phyloP scores from a whole-genome alignment of 306 rosid species.

The Gastrolobium bilobum region DNA sequence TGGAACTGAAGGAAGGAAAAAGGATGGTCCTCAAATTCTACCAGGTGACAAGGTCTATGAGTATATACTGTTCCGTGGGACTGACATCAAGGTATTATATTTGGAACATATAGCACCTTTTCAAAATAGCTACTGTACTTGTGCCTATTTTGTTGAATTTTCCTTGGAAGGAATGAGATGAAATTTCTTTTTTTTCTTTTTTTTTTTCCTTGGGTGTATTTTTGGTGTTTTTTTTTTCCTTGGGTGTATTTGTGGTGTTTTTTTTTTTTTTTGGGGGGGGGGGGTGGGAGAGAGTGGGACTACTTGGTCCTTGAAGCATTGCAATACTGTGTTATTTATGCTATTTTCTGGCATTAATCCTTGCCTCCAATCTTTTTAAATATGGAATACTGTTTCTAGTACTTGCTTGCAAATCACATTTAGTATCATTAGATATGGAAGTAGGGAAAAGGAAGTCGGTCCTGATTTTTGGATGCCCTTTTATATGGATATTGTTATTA shows the following conservation, averaged over 20 bases:
- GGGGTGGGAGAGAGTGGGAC: neutral
- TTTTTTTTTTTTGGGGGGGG: too few species aligned
- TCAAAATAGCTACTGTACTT: neutral
- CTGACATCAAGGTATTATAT: conserved; percentile 84
- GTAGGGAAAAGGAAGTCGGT: conserved; percentile 21
- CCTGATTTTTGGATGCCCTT: neutral
- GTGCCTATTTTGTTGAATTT: conserved; percentile 22
- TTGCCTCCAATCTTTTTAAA: neutral
- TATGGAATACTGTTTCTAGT: conserved; percentile 17
- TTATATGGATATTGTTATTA: conserved; percentile 18
- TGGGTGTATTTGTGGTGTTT: too few species aligned
- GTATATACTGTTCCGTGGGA: conserved; percentile 91
- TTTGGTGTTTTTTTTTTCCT: neutral
- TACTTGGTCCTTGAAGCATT: conserved; percentile 21
- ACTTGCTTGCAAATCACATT: conserved; percentile 18
- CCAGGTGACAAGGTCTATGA: conserved; percentile 89
- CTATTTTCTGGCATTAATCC: conserved; percentile 38
- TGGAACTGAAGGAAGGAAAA: conserved; percentile 98
- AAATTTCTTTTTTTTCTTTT: neutral
- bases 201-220: neutral
- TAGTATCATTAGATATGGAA: conserved; percentile 29
- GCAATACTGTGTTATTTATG: conserved; percentile 11
- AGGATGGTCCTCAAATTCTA: conserved; percentile 85
- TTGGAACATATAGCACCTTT: neutral
- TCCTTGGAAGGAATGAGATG: conserved; percentile 13